Percentiles rank a stretch among this genome's conserved stretches.
These are phyloP conservation scores for Backusella luteola DNA, from an alignment of 192 early-diverging fungal genomes.

Conservation along the genomic window DNA sequence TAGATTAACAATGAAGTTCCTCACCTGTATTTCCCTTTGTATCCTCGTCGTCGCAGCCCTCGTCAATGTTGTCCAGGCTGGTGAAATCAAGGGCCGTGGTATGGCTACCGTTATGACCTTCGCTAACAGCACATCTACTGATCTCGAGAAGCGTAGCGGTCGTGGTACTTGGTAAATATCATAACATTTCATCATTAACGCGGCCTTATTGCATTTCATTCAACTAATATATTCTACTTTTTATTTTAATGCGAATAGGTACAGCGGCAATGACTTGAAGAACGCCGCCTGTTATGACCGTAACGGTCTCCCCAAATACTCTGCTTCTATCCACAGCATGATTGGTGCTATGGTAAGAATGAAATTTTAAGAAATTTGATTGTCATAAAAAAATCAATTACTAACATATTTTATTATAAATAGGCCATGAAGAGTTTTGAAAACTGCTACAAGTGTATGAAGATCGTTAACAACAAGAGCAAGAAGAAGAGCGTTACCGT, in stretches of 20 bases:
- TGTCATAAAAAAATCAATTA: background rate
- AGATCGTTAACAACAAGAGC: conserved; percentile 30
- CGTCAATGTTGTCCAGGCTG: background rate
- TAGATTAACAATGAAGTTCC: conserved; percentile 12
- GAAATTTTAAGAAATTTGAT: background rate
- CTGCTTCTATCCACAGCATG: conserved; percentile 24
- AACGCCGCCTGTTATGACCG: conserved; percentile 41
- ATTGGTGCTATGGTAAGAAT: conserved; percentile 36
- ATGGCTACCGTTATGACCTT: conserved; percentile 17
- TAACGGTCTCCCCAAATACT: conserved; percentile 26
- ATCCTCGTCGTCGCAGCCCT: conserved; percentile 6
- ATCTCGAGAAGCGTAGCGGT: conserved; percentile 19
- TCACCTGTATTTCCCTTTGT: conserved; percentile 3
- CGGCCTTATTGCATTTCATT: background rate
- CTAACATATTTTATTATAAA: background rate
- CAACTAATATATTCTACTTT: background rate
- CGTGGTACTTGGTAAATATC: conserved; percentile 30
- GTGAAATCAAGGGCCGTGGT: conserved; percentile 13
- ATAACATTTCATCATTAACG: background rate
- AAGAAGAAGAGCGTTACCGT: conserved; percentile 22
- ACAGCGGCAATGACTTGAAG: conserved; percentile 31
- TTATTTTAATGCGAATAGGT: conserved; percentile 16
- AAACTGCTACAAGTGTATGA: conserved; percentile 41
- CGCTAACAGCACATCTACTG: conserved; percentile 4
- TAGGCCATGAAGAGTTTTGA: conserved; percentile 32